phyloP scores from a whole-genome alignment of 768 basidiomycete genomes.

The Amanita fuliginea region DNA sequence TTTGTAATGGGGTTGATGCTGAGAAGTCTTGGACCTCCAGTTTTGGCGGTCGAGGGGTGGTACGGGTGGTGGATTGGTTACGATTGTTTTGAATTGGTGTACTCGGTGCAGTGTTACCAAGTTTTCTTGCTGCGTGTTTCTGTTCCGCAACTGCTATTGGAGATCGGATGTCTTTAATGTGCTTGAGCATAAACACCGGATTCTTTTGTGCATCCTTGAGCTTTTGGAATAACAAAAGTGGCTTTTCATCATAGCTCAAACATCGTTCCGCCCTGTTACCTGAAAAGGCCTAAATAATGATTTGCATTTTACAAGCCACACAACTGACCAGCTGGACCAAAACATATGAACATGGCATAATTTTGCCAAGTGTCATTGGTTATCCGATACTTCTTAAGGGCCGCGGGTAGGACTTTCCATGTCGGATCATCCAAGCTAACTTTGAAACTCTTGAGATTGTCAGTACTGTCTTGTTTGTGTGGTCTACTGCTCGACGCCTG shows the following conservation, averaged over 20 bases:
- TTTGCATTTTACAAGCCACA: slow-evolving; percentile 12
- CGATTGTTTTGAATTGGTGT: slow-evolving; percentile 29
- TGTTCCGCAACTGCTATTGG: slow-evolving; percentile 95
- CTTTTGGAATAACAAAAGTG: slow-evolving; percentile 91
- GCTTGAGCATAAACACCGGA: slow-evolving; percentile 97
- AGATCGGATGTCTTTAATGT: slow-evolving; percentile 93
- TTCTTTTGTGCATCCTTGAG: slow-evolving; percentile 96
- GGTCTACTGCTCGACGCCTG: slow-evolving; percentile 31
- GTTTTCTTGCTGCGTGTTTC: slow-evolving; percentile 86
- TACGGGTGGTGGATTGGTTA: slow-evolving; percentile 27
- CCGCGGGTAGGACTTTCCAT: slow-evolving; percentile 96
- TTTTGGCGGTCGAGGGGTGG: slow-evolving; percentile 48
- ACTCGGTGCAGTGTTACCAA: slow-evolving; percentile 25
- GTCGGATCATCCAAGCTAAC: slow-evolving; percentile 97
- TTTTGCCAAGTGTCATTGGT: slow-evolving; percentile 98
- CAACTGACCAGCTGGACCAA: slow-evolving; percentile 71
- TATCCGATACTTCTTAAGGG: slow-evolving; percentile 97
- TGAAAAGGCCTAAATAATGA: slow-evolving; percentile 13
- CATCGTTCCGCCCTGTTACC: slow-evolving; percentile 84
- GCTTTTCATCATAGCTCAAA: slow-evolving; percentile 96
- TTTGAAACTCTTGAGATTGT: slow-evolving; percentile 89
- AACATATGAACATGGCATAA: slow-evolving; percentile 99
- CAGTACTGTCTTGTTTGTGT: slow-evolving; percentile 52
- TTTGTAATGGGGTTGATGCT: slow-evolving; percentile 34
- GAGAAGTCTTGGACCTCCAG: slow-evolving; percentile 60